A percentile compares a stretch with the other conserved stretches of the same genome.
These are phyloP conservation scores for Thielaviopsis musarum DNA, from an alignment of 2,329 filamentous ascomycete species.

Conservation along the genomic window DNA sequence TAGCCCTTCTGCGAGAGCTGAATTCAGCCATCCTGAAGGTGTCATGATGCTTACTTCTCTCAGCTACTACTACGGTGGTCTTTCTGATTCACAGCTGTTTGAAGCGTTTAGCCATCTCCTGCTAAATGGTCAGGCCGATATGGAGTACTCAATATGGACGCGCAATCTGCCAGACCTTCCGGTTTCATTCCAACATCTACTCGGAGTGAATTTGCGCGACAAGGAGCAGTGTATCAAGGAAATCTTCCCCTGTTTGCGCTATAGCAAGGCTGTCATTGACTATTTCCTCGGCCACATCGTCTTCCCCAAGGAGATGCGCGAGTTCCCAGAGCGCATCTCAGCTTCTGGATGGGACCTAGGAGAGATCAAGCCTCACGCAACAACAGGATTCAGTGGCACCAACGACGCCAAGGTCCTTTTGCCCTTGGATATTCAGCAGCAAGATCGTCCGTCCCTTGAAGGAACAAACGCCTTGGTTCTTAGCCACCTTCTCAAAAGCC, in stretches of 20 bases:
- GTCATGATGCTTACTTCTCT: slow-evolving; percentile 38
- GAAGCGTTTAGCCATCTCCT: slow-evolving; percentile 29
- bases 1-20: slow-evolving; percentile 33
- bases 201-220: slow-evolving; percentile 44
- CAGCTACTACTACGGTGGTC: slow-evolving; percentile 38
- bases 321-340: slow-evolving; percentile 46
- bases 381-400: slow-evolving; percentile 54
- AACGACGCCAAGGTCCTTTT: slow-evolving; percentile 44
- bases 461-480: slow-evolving; percentile 56
- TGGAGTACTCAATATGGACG: slow-evolving; percentile 36
- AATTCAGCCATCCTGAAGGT: slow-evolving; percentile 46
- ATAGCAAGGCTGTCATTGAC: slow-evolving; percentile 38
- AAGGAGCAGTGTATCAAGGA: slow-evolving; percentile 25
- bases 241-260: slow-evolving; percentile 36
- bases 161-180: slow-evolving; percentile 20
- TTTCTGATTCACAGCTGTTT: slow-evolving; percentile 32
- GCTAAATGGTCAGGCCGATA: slow-evolving; percentile 31
- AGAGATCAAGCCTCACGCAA: slow-evolving; percentile 27
- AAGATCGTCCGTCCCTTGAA: slow-evolving; percentile 34
- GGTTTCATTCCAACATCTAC: slow-evolving; percentile 23
- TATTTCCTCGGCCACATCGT: slow-evolving; percentile 43
- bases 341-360: slow-evolving; percentile 53
- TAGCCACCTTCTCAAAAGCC: slow-evolving; percentile 25
- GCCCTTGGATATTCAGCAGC: slow-evolving; percentile 37
- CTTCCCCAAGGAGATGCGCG: slow-evolving; percentile 43